phyloP scores from a whole-genome alignment of 2,329 filamentous ascomycete species.

The Cladobotryum mycophilum region DNA sequence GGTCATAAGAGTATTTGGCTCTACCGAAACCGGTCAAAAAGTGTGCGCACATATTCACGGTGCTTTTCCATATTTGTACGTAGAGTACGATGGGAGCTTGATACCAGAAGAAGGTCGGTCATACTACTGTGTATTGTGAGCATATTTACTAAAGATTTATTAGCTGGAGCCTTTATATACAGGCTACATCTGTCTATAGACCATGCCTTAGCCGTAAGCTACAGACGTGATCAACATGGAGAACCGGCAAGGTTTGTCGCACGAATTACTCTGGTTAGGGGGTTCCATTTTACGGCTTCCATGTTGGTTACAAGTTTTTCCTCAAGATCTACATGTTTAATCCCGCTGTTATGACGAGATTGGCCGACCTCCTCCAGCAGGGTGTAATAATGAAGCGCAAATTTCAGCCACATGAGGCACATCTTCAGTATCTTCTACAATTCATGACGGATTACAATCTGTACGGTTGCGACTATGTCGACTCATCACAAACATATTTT shows the following conservation, averaged over 20 bases:
- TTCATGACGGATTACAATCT: constrained; percentile 99
- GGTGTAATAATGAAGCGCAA: constrained; percentile 77
- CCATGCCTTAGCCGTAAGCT: constrained; percentile 79
- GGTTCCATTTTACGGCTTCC: constrained; percentile 90
- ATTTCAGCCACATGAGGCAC: constrained; percentile 90
- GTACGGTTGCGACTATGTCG: constrained; percentile 85
- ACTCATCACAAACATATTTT: constrained; percentile 65
- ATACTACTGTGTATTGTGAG: not conserved
- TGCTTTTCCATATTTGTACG: constrained; percentile 90
- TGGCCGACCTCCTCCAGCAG: constrained; percentile 81
- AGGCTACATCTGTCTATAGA: constrained; percentile 82
- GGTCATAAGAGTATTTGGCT: constrained; percentile 83
- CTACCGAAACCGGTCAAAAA: constrained; percentile 90
- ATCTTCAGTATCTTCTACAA: constrained; percentile 85
- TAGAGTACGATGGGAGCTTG: constrained; percentile 72
- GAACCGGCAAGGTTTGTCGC: constrained; percentile 70
- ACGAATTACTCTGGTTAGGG: constrained; percentile 90
- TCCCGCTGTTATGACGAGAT: constrained; percentile 75
- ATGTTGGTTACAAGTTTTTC: constrained; percentile 85
- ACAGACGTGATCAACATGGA: constrained; percentile 66
- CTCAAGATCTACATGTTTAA: constrained; percentile 95
- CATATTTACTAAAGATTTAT: constrained; percentile 11
- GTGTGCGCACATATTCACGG: constrained; percentile 95
- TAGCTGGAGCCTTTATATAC: constrained; percentile 70
- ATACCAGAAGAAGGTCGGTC: constrained; percentile 59